Conservation (phyloP, 1,284 basidiomycete genomes). For the Melanopsichium pennsylvanicum region DNA sequence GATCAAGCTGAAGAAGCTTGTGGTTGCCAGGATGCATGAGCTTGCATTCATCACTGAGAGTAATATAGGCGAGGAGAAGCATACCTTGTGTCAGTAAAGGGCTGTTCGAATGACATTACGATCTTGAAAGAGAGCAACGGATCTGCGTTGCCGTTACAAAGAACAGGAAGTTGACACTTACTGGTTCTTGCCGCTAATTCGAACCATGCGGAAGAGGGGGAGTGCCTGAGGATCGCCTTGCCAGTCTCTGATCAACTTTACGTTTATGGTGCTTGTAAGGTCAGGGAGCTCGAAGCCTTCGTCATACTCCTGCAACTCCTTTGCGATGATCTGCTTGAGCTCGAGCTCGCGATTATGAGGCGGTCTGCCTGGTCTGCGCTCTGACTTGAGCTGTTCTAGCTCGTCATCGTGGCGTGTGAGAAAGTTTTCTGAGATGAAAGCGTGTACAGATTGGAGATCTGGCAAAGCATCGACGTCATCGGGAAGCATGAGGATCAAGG, state of each 20-base stretch:
- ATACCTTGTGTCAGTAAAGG: neutral
- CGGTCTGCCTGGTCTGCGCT: conserved; percentile 56
- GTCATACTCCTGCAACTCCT: conserved; percentile 55
- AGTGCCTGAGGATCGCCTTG: conserved; percentile 61
- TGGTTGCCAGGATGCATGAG: conserved; percentile 52
- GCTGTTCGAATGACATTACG: neutral
- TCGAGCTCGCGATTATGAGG: conserved; percentile 51
- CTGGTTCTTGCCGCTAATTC: conserved; percentile 55
- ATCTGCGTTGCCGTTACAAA: too few species aligned
- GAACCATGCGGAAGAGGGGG: conserved; percentile 58
- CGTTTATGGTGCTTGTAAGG: conserved; percentile 54
- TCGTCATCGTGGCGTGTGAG: conserved; percentile 58
- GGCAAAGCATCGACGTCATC: conserved; percentile 50
- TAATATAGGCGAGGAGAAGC: too few species aligned
- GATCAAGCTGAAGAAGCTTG: conserved; percentile 46
- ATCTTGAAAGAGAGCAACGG: too few species aligned
- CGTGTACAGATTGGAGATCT: conserved; percentile 55
- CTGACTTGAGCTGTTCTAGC: conserved; percentile 39
- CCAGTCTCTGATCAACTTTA: conserved; percentile 59
- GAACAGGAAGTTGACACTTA: conserved; percentile 16
- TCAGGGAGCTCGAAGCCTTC: conserved; percentile 62
- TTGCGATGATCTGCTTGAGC: conserved; percentile 48
- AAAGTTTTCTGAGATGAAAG: conserved; percentile 50
- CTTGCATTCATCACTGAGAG: conserved; percentile 43
- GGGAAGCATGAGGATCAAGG: conserved; percentile 59